phyloP scores from a whole-genome alignment of 352 stramenopile species.

The Phytophthora capsici region DNA sequence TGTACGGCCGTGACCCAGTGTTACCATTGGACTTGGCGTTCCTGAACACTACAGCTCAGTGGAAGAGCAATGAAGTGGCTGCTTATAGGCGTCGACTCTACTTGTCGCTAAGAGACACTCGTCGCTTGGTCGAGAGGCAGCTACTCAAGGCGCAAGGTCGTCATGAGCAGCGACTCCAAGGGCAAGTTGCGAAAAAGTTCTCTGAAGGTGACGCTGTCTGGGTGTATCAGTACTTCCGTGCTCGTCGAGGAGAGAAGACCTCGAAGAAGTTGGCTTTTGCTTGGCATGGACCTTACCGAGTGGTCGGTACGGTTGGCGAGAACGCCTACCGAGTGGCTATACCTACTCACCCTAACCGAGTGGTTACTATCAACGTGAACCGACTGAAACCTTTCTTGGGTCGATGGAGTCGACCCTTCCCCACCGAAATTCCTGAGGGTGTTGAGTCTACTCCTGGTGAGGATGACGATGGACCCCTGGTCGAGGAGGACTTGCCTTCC shows the following conservation, averaged over 20 bases:
- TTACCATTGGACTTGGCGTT: constrained; percentile 4
- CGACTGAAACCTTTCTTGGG: background rate
- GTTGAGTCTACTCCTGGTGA: background rate
- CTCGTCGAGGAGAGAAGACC: too few relatives aligned
- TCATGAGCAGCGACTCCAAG: background rate
- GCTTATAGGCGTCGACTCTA: background rate
- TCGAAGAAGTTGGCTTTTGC: too few relatives aligned
- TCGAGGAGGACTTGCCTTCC: background rate
- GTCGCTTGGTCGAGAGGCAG: background rate
- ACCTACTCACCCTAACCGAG: background rate
- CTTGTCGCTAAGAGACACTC: background rate
- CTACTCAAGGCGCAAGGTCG: constrained; percentile 2
- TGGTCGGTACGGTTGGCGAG: background rate
- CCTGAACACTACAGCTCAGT: background rate
- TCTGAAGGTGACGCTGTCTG: too few relatives aligned
- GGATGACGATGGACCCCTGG: background rate
- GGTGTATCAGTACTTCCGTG: too few relatives aligned
- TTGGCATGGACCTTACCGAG: background rate
- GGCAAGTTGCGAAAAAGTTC: too few relatives aligned
- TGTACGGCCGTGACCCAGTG: constrained; percentile 1
- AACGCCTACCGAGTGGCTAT: background rate
- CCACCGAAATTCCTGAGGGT: background rate
- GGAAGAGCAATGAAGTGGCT: constrained; percentile 1
- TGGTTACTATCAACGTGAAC: background rate
- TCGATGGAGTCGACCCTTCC: background rate